phyloP scores from a whole-genome alignment of 2,329 filamentous ascomycete genomes.

The Fusarium sp. region DNA sequence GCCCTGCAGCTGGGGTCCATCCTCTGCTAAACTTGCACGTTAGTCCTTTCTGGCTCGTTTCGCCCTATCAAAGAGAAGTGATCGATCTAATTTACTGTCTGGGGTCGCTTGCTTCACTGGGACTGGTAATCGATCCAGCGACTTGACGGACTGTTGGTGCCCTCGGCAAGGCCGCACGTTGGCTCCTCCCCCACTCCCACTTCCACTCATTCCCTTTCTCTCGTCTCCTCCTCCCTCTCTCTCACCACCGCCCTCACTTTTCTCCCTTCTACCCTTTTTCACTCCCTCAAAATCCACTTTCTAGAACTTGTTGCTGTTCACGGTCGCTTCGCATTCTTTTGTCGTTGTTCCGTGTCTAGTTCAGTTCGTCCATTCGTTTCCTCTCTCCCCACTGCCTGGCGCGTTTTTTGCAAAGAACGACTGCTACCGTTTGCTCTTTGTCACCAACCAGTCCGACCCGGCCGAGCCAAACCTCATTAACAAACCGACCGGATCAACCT shows the following conservation, averaged over 20 bases:
- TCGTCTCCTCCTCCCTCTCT: conserved; percentile 24
- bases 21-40: conserved; percentile 1
- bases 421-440: conserved; percentile 27
- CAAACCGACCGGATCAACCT: conserved; percentile 23
- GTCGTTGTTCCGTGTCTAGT: conserved; percentile 33
- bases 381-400: conserved; percentile 21
- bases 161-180: conserved; percentile 10
- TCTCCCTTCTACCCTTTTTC: conserved; percentile 14
- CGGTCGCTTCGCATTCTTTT: conserved; percentile 33
- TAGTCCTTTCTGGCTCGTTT: conserved; percentile 24
- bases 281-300: conserved; percentile 14
- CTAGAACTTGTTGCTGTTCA: conserved; percentile 37
- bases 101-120: conserved; percentile 12
- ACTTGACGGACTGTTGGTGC: background rate
- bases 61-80: conserved; percentile 34
- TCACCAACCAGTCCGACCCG: conserved; percentile 9
- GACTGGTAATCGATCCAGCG: conserved; percentile 11
- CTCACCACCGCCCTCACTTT: conserved; percentile 32
- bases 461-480: background rate
- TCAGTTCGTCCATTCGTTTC: conserved; percentile 48
- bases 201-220: conserved; percentile 21
- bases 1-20: conserved; percentile 7
- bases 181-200: conserved; percentile 4
- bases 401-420: conserved; percentile 40
- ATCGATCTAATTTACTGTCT: conserved; percentile 20